These are phyloP conservation scores for Turnera subulata DNA, from an alignment of 345 rosid species.

Conservation along the genomic window DNA sequence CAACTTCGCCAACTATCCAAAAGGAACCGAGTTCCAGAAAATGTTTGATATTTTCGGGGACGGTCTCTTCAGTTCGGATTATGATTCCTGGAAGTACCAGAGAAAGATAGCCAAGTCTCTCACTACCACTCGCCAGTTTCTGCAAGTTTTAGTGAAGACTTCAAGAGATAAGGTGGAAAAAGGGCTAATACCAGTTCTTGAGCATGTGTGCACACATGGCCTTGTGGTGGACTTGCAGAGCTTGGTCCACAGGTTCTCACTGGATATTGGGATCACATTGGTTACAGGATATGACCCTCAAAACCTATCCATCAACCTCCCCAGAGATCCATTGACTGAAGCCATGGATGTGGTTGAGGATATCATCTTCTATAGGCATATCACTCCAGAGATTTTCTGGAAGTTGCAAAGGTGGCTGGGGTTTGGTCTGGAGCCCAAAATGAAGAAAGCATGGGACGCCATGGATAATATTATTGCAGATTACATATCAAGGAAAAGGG, in stretches of 20 bases:
- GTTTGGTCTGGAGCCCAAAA: constrained; percentile 53
- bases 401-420: constrained; percentile 50
- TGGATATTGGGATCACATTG: too few relatives aligned
- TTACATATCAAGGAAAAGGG: constrained; percentile 39
- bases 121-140: constrained; percentile 28
- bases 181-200: too few relatives aligned
- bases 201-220: too few relatives aligned
- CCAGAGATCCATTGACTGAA: constrained; percentile 34
- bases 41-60: too few relatives aligned
- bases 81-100: constrained; percentile 40
- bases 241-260: too few relatives aligned
- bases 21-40: too few relatives aligned
- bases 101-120: constrained; percentile 36
- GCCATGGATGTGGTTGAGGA: too few relatives aligned
- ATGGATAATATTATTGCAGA: constrained; percentile 33
- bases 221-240: too few relatives aligned
- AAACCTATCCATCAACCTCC: constrained; percentile 43
- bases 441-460: constrained; percentile 37
- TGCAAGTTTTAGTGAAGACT: constrained; percentile 25
- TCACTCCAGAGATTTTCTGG: constrained; percentile 55
- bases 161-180: too few relatives aligned
- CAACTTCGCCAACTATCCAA: too few relatives aligned
- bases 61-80: constrained; percentile 41
- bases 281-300: too few relatives aligned
- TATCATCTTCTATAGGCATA: constrained; percentile 55